Conservation (phyloP, 371 early-diverging fungal species). For the Apophysomyces elegans region DNA sequence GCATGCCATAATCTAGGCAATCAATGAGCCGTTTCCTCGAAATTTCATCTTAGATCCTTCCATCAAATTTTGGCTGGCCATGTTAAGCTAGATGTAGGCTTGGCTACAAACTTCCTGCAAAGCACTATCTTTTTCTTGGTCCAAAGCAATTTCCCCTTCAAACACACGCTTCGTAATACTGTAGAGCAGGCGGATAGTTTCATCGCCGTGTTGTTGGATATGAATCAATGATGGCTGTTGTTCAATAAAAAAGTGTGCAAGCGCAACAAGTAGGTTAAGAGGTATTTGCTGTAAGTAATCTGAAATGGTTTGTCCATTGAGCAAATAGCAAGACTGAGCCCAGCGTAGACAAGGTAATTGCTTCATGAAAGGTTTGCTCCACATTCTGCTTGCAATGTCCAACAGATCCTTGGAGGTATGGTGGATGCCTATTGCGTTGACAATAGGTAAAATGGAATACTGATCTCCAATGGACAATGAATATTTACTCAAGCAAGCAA, state of each 20-base stretch:
- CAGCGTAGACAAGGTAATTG: conserved; percentile 20
- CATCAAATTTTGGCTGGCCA: conserved; percentile 19
- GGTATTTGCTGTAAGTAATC: conserved; percentile 14
- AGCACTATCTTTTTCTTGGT: conserved; percentile 16
- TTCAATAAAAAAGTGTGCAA: conserved; percentile 26
- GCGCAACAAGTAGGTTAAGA: conserved; percentile 23
- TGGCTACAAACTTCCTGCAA: conserved; percentile 16
- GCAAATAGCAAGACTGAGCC: conserved; percentile 20
- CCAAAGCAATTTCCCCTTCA: conserved; percentile 17
- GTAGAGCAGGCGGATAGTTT: conserved; percentile 23
- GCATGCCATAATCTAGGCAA: conserved; percentile 19
- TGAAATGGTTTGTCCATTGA: conserved; percentile 20
- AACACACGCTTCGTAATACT: conserved; percentile 21
- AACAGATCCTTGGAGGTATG: conserved; percentile 12
- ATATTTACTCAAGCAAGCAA: too few relatives aligned
- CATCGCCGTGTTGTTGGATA: conserved; percentile 21
- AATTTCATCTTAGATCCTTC: conserved; percentile 17
- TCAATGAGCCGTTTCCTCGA: conserved; percentile 24
- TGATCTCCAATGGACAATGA: conserved; percentile 1
- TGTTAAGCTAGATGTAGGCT: conserved; percentile 15
- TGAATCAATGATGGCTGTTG: conserved; percentile 19
- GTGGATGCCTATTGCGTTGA: conserved; percentile 3
- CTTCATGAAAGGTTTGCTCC: conserved; percentile 1
- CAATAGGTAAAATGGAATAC: conserved; percentile 4
- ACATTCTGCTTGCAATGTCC: neutral